Percentiles rank a stretch among this genome's conserved stretches.
phyloP scores from a whole-genome alignment of 805 yeast species.

The Ascoidea asiatica region DNA sequence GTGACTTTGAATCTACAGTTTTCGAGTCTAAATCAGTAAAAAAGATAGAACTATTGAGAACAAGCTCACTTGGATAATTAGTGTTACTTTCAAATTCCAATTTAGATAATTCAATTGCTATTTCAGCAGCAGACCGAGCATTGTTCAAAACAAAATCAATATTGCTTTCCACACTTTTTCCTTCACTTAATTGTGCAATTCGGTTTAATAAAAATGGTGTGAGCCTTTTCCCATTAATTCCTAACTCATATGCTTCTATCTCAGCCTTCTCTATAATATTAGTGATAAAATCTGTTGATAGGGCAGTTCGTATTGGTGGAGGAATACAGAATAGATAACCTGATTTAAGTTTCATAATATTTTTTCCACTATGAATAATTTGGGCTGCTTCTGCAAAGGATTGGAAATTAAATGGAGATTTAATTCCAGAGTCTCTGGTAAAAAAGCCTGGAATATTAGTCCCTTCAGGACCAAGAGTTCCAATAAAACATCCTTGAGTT shows the following conservation, averaged over 20 bases:
- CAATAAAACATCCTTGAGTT: conserved; percentile 82
- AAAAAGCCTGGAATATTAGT: conserved; percentile 70
- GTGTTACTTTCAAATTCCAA: conserved; percentile 19
- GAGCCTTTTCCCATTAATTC: conserved; percentile 55
- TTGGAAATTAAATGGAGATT: conserved; percentile 54
- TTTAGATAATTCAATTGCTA: conserved; percentile 39
- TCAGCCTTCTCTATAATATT: conserved; percentile 46
- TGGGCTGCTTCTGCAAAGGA: conserved; percentile 46
- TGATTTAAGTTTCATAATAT: conserved; percentile 36
- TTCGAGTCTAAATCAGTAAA: not conserved
- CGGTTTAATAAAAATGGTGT: conserved; percentile 66
- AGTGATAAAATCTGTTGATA: conserved; percentile 38
- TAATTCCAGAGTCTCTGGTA: conserved; percentile 59
- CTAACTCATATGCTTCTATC: conserved; percentile 33
- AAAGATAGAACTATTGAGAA: not conserved
- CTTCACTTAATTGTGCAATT: conserved; percentile 56
- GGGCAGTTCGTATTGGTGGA: conserved; percentile 53
- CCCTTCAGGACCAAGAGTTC: conserved; percentile 44
- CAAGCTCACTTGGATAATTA: not conserved
- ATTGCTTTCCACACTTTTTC: conserved; percentile 58
- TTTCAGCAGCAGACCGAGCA: conserved; percentile 52
- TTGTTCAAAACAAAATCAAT: conserved; percentile 67
- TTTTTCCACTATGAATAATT: conserved; percentile 34
- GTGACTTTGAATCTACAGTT: not conserved
- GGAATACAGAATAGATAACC: conserved; percentile 77